Evolutionary conservation across 2,329 filamentous ascomycete genomes (phyloP), one percentile per base, ranked within the genome.

Genomic region (Aspergillus sp.): DNA sequence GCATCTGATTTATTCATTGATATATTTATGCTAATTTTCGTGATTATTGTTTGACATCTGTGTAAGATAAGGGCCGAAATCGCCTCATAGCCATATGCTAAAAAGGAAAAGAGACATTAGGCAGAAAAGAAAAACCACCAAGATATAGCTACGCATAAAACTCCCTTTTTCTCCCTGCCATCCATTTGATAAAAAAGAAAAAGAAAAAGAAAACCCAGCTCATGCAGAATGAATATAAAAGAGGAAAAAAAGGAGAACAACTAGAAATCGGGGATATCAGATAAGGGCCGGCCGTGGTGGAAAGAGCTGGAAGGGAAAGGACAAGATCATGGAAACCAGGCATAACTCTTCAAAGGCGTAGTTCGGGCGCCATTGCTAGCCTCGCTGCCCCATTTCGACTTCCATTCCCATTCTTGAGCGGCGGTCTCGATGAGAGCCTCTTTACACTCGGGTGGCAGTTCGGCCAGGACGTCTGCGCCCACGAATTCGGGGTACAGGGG

Each of bases 321-420:
- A 19, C 19, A n/a, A 37, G 33, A 44, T 59, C 43, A 69, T 32
- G 65, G 65, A 48, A 60, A 63, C 66, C 67, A 70, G 7, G 65
- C 58, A 51, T 67, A 69, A 32, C 65, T 69, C 56, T 67, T 64
- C 11, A 59, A 50, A 6, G 65, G 57, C 7, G 51, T 53, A 11
- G 55, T 53, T 13, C 65, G 56, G 11, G 57, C 44, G 5, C 74
- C 75, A 58, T 80, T 79, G 7, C 75, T 67, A 31, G 65, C 73
- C 67, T 96, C 90, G 5, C 78, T 75, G 11, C 78, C 79, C 88
- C 90, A 95, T 50, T 76, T 77, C 29, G 67, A 72, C 63, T 87
- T 87, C 87, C 90, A 97, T 42, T 77, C 68, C 47, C 69, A 65
- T 65, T 95, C 88, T 43, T 77, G 74, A 8, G 69, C 68, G 40